Base-by-base conservation (phyloP, 768 basidiomycete genomes). In the Rhodosporidiobolus odoratus region DNA sequence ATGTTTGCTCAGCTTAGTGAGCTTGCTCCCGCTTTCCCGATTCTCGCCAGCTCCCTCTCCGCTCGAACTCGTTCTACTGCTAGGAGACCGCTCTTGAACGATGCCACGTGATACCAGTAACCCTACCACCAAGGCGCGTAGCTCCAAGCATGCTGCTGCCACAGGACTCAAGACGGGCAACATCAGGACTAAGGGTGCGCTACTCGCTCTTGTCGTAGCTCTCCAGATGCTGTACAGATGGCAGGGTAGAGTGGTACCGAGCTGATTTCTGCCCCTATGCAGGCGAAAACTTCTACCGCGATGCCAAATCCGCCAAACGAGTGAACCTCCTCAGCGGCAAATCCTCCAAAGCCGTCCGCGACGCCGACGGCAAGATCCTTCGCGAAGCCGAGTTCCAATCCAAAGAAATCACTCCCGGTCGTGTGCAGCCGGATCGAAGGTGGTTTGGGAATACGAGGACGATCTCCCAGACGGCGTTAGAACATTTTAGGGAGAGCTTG, bases 381-480 rank as follows among this genome's bases (percentile, higher is more conserved):
- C 84, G 94, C 80, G 92, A 92, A 62, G 95, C 96, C 71, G 91
- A 90, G 10, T 98, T 92, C 79, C 95, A 98, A 82, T 94, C 91
- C 79, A 88, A 88, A n/a, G 92, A 96, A 80, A 86, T 89, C 4
- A 88, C 87, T 73, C 89, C 91, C 0, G 95, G 94, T 34, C 83
- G 94, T 64, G 91, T 98, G 30, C 90, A 93, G 81, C 91, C 95
- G 67, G 95, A 99, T 83, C 84, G 92, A 68, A 82, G 94, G 76
- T 99, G 95, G 95, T 99, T 99, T 77, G 96, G 95, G 52, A 98
- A 98, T 80, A 98, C 96, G n/a, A 84, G 96, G 78, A 95, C 97
- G 43, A 97, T 99, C 78, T 93, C 92, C 30, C 95, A 99, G 79
- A 89, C 87, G 34, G 94, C 95, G 21, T 82, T 99, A 76, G 93